Conservation (phyloP, 164 flowering plant genomes). For the Vitis amurensis region DNA sequence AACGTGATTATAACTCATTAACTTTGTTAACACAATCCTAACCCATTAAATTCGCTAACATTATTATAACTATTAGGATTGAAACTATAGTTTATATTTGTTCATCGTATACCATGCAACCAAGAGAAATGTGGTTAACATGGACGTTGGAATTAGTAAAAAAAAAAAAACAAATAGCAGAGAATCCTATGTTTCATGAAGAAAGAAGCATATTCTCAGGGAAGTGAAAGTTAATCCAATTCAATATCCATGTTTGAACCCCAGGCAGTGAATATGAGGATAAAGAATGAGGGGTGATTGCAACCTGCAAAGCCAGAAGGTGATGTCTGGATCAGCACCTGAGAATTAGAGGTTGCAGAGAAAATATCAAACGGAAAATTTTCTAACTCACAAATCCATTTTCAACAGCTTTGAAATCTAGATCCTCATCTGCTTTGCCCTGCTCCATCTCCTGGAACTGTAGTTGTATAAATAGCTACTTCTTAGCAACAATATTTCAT, state of each 20-base stretch:
- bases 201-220: background rate
- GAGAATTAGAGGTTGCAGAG: too few relatives aligned
- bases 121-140: too few relatives aligned
- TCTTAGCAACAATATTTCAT: too few relatives aligned
- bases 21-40: too few relatives aligned
- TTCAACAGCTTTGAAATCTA: conserved; percentile 20
- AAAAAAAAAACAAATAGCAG: too few relatives aligned
- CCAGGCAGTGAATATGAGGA: conserved; percentile 4
- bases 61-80: too few relatives aligned
- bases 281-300: conserved; percentile 15
- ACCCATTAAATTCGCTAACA: too few relatives aligned
- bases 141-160: too few relatives aligned
- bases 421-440: conserved; percentile 12
- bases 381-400: conserved; percentile 19
- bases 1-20: too few relatives aligned
- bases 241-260: conserved; percentile 14
- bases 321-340: background rate
- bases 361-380: background rate
- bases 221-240: conserved; percentile 14
- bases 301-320: conserved; percentile 10
- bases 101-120: too few relatives aligned
- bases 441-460: conserved; percentile 16
- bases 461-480: background rate
- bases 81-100: too few relatives aligned
- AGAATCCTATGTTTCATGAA: background rate